Conservation (phyloP, 2,329 filamentous ascomycete genomes). For the Fusarium redolens region DNA sequence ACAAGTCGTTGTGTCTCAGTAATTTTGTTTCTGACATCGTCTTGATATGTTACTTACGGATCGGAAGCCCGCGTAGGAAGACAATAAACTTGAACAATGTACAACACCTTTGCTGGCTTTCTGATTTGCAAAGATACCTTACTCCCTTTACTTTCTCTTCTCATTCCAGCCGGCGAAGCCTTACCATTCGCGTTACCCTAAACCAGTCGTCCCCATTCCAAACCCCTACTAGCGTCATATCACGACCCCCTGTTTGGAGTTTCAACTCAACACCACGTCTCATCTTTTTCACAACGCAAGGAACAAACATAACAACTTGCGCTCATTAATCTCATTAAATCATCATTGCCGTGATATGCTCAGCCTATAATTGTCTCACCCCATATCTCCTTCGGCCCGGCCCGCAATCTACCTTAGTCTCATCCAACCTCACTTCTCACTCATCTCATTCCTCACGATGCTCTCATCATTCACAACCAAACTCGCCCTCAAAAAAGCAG, state of each 20-base stretch:
- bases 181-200: conserved; percentile 21
- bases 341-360: background rate
- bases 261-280: conserved; percentile 39
- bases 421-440: background rate
- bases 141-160: background rate
- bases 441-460: conserved; percentile 53
- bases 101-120: background rate
- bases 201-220: conserved; percentile 26
- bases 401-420: background rate
- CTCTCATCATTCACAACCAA: conserved; percentile 68
- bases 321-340: background rate
- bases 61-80: background rate
- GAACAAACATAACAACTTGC: background rate
- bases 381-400: background rate
- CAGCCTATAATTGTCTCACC: background rate
- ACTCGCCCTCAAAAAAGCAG: conserved; percentile 67
- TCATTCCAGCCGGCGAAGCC: background rate
- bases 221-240: conserved; percentile 29
- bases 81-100: background rate
- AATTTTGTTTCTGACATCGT: too few species aligned
- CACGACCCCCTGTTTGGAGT: conserved; percentile 18
- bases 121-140: background rate
- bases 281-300: conserved; percentile 25
- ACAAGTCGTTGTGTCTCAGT: too few species aligned
- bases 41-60: too few species aligned